These are phyloP conservation scores for Neurospora terricola DNA, from an alignment of 495 filamentous ascomycete species.

Conservation along the genomic window DNA sequence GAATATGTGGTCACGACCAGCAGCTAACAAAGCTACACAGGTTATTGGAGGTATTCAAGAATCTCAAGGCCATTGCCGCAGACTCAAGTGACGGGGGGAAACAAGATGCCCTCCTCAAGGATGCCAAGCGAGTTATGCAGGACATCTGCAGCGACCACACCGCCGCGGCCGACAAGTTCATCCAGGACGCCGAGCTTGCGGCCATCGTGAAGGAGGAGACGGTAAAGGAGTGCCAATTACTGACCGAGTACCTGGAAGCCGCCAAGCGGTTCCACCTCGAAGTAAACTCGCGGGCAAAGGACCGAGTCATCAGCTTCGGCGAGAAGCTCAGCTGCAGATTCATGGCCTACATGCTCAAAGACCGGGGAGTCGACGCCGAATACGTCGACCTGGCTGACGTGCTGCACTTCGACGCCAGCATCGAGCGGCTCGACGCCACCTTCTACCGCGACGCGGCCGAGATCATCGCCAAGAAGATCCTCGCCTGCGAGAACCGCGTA, in stretches of 20 bases:
- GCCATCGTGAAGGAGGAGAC: slow-evolving; percentile 49
- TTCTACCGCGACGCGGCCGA: slow-evolving; percentile 69
- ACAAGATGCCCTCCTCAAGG: slow-evolving; percentile 56
- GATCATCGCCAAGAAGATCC: slow-evolving; percentile 55
- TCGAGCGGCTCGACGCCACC: slow-evolving; percentile 55
- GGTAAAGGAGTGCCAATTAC: slow-evolving; percentile 57
- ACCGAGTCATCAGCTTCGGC: slow-evolving; percentile 83
- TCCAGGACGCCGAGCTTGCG: slow-evolving; percentile 51
- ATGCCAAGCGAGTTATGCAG: slow-evolving; percentile 61
- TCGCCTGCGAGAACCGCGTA: slow-evolving; percentile 56
- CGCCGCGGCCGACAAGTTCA: slow-evolving; percentile 50
- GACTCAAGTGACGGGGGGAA: slow-evolving; percentile 50
- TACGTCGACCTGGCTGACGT: slow-evolving; percentile 79
- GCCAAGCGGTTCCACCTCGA: slow-evolving; percentile 51
- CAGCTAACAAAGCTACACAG: slow-evolving; percentile 15
- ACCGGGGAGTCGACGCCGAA: slow-evolving; percentile 65
- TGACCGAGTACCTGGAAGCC: slow-evolving; percentile 44
- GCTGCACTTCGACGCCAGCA: slow-evolving; percentile 46
- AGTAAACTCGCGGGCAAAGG: slow-evolving; percentile 72
- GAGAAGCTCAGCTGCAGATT: slow-evolving; percentile 89
- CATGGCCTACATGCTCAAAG: slow-evolving; percentile 71
- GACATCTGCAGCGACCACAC: slow-evolving; percentile 69
- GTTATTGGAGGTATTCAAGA: slow-evolving; percentile 46
- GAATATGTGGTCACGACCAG: background rate
- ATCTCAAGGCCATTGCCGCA: slow-evolving; percentile 59